These are phyloP conservation scores for Claviceps sp. DNA, from an alignment of 2,329 filamentous ascomycete genomes.

Conservation along the genomic window DNA sequence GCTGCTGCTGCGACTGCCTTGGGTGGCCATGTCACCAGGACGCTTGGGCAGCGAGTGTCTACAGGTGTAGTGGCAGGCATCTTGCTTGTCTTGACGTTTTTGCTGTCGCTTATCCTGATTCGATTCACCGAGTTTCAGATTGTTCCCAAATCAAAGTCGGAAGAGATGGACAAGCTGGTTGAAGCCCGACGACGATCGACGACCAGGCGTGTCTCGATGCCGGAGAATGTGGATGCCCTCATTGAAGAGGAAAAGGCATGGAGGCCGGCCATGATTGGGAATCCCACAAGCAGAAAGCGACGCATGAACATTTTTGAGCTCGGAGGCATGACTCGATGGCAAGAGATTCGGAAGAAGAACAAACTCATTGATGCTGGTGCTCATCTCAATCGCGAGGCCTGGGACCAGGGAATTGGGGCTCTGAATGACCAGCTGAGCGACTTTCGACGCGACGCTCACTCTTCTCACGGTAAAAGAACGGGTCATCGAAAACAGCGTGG, in stretches of 20 bases:
- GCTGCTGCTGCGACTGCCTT: constrained; percentile 56
- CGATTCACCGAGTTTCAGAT: constrained; percentile 56
- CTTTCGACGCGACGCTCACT: constrained; percentile 19
- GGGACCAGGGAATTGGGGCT: constrained; percentile 23
- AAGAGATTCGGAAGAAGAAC: constrained; percentile 53
- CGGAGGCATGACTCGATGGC: constrained; percentile 56
- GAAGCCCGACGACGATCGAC: constrained; percentile 35
- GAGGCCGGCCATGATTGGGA: constrained; percentile 58
- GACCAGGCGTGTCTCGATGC: constrained; percentile 29
- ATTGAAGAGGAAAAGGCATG: constrained; percentile 45
- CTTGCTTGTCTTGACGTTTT: constrained; percentile 48
- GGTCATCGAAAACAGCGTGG: constrained; percentile 12
- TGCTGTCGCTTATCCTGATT: constrained; percentile 48
- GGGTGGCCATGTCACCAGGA: constrained; percentile 53
- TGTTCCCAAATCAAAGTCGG: constrained; percentile 46
- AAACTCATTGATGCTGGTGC: constrained; percentile 35
- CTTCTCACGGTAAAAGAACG: constrained; percentile 15
- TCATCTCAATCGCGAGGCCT: constrained; percentile 23
- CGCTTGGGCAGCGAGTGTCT: constrained; percentile 51
- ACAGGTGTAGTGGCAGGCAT: constrained; percentile 58
- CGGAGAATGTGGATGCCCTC: constrained; percentile 23
- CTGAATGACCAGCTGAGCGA: constrained; percentile 24
- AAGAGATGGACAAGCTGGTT: constrained; percentile 40
- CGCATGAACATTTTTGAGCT: constrained; percentile 61
- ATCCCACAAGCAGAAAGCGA: constrained; percentile 54